Evolutionary conservation across 306 rosid genomes (phyloP), one percentile per base, ranked within the genome.

Genomic region (Gynostemma pentaphyllum): DNA sequence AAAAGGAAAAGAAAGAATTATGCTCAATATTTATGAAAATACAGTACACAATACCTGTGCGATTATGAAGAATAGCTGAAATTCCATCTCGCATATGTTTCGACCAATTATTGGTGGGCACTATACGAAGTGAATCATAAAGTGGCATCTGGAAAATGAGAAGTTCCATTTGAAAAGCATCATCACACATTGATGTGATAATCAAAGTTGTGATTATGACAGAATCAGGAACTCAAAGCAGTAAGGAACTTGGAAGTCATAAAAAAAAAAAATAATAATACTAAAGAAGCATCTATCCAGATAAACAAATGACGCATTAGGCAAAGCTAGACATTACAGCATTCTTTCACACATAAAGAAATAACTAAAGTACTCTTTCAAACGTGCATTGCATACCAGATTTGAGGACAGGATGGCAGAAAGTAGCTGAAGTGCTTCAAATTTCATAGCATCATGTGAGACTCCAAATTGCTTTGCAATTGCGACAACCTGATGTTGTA

Each of bases 61-160:
- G 96, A 64, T 83, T 92, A 72, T 88, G 98, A 70, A 92, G 76
- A 81, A 92, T 70, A 26, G 88, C 94, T 56, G 79, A 74, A 34
- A 92, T 68, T 65, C 98, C 98, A 78, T 67, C 72, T 37, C 85
- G 95, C 76, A 83, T 70, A 69, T 79, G 64, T 63, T 76, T 50
- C 66, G 88, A 71, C 85, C 92, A 88, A 71, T 70, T 64, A 16
- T 73, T 78, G 40, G 77, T 68, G 23, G 90, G 78, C 66, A 81
- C 74, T 57, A 26, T 57, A 63, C 56, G 79, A 51, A 88, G 84
- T 23, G 83, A 75, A 45, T 79, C 68, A 75, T 67, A 69, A 67
- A 87, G 80, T 45, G 68, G 83, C 29, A 54, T 76, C 97, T 91
- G 72, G 51, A 77, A 72, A 51, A n/a, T n/a, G n/a, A 32, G 15